These are phyloP conservation scores for Sextonia rubra DNA, from an alignment of 164 flowering plant genomes.

Conservation along the genomic window DNA sequence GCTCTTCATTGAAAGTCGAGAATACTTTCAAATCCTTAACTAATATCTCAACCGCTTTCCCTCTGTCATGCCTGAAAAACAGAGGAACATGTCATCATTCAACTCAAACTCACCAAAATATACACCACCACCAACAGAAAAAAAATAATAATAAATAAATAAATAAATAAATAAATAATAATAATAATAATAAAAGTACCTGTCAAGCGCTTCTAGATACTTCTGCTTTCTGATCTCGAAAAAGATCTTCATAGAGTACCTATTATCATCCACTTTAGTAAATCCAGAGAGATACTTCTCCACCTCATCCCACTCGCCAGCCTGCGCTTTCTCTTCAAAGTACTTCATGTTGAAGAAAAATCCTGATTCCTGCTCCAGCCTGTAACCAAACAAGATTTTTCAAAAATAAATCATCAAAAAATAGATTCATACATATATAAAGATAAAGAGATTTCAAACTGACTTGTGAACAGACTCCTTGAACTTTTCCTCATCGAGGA, in stretches of 20 bases:
- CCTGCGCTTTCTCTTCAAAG: slow-evolving; percentile 77
- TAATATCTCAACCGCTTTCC: slow-evolving; percentile 81
- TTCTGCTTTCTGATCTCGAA: slow-evolving; percentile 88
- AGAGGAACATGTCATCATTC: background rate
- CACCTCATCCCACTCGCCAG: slow-evolving; percentile 92
- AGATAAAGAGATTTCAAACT: background rate
- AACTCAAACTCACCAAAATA: no score
- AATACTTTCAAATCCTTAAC: slow-evolving; percentile 80
- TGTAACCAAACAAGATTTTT: slow-evolving; percentile 13
- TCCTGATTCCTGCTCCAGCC: slow-evolving; percentile 87
- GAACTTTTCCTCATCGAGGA: slow-evolving; percentile 86
- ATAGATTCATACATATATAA: no score
- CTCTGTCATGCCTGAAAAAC: slow-evolving; percentile 57
- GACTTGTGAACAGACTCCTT: slow-evolving; percentile 88
- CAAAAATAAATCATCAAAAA: no score
- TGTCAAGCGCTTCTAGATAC: slow-evolving; percentile 84
- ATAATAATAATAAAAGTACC: slow-evolving; percentile 15
- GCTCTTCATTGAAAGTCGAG: slow-evolving; percentile 75
- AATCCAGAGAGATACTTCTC: slow-evolving; percentile 54
- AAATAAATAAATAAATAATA: background rate
- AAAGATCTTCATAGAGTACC: slow-evolving; percentile 85
- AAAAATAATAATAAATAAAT: slow-evolving; percentile 3
- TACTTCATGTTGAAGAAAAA: slow-evolving; percentile 83
- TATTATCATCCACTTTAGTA: slow-evolving; percentile 55
- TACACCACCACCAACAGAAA: no score